A percentile compares a stretch with the other conserved stretches of the same genome.
These are phyloP conservation scores for Talaromyces sp. DNA, from an alignment of 2,329 filamentous ascomycete genomes.

Conservation along the genomic window DNA sequence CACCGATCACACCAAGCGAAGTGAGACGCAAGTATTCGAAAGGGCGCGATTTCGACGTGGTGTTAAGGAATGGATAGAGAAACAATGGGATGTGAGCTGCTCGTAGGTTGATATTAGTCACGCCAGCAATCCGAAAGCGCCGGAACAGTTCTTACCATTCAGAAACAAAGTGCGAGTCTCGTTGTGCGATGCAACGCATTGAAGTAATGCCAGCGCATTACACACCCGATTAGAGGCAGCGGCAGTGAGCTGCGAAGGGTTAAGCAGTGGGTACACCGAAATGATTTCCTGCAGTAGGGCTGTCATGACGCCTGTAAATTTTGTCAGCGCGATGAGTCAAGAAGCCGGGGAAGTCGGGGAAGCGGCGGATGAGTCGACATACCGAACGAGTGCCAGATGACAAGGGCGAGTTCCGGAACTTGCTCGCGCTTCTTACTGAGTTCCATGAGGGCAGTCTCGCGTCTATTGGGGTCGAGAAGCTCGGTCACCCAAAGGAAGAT, in stretches of 20 bases:
- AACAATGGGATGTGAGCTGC: conserved; percentile 94
- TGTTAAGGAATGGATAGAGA: conserved; percentile 97
- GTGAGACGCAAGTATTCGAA: conserved; percentile 97
- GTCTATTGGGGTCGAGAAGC: conserved; percentile 75
- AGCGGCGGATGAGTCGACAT: conserved; percentile 26
- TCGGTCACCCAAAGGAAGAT: conserved; percentile 93
- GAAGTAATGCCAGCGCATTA: conserved; percentile 89
- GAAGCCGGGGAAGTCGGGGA: neutral
- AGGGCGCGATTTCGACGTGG: conserved; percentile 92
- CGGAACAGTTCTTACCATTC: conserved; percentile 58
- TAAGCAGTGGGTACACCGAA: conserved; percentile 93
- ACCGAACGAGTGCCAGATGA: conserved; percentile 99
- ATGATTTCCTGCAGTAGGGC: conserved; percentile 97
- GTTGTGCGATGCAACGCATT: conserved; percentile 96
- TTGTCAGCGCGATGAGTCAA: neutral
- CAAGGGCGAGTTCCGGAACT: conserved; percentile 90
- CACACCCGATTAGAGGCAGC: conserved; percentile 97
- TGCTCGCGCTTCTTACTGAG: conserved; percentile 98
- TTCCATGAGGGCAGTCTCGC: conserved; percentile 87
- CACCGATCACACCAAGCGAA: conserved; percentile 91
- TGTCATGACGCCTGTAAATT: conserved; percentile 83
- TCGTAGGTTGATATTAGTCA: neutral
- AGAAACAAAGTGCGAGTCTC: conserved; percentile 91
- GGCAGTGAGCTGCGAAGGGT: conserved; percentile 92
- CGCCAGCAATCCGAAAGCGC: neutral